Evolutionary conservation across 257 asterid species (phyloP).

Genomic region (Solanum paucissectum): DNA sequence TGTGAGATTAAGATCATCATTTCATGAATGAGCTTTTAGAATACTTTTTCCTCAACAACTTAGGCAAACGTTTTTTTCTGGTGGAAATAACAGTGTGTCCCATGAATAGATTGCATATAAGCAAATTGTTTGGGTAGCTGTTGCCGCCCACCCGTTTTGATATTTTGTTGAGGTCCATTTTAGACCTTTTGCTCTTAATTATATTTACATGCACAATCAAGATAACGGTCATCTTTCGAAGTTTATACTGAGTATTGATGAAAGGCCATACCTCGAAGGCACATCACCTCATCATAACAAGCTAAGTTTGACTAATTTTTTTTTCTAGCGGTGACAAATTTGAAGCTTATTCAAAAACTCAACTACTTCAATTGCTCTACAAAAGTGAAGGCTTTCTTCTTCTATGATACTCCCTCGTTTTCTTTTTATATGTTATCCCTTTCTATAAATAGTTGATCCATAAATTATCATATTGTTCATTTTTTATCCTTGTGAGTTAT

Average conservation of each 20-base stretch:
- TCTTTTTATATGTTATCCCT: too few relatives aligned
- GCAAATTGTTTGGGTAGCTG: neutral
- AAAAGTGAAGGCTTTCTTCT: neutral
- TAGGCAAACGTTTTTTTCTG: neutral
- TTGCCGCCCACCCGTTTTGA: neutral
- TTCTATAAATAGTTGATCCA: too few relatives aligned
- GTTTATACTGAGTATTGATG: neutral
- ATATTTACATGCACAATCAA: neutral
- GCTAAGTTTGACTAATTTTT: neutral
- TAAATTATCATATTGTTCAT: too few relatives aligned
- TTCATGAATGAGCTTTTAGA: neutral
- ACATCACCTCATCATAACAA: neutral
- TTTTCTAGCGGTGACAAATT: neutral
- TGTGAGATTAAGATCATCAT: neutral
- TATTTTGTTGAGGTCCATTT: neutral
- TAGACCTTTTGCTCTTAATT: neutral
- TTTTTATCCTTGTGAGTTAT: too few relatives aligned
- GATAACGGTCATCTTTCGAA: neutral
- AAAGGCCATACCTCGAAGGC: neutral
- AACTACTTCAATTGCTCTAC: neutral
- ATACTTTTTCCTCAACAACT: neutral
- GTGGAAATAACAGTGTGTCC: neutral
- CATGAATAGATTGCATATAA: neutral
- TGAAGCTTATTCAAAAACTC: neutral
- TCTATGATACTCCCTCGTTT: too few relatives aligned